Conservation (phyloP, 2,329 filamentous ascomycete species). For the Rutstroemia sp. region DNA sequence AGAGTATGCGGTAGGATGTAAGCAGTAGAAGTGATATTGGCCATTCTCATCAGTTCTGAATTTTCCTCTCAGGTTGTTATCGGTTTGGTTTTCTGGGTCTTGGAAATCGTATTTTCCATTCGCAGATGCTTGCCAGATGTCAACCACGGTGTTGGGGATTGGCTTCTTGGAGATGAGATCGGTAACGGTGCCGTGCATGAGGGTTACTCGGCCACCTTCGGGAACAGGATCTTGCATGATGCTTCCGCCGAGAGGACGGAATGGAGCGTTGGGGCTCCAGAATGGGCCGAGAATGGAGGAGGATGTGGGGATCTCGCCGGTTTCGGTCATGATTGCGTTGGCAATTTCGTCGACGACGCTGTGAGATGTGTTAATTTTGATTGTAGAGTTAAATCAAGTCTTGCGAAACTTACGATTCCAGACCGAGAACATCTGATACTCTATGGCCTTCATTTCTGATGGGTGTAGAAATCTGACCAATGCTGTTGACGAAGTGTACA, state of each 20-base stretch:
- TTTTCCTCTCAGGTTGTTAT: conserved; percentile 54
- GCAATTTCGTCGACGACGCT: conserved; percentile 53
- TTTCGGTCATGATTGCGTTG: conserved; percentile 19
- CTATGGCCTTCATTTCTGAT: conserved; percentile 68
- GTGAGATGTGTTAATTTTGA: not conserved
- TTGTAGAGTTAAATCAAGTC: not conserved
- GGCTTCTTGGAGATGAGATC: conserved; percentile 30
- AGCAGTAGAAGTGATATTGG: conserved; percentile 43
- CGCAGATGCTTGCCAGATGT: conserved; percentile 57
- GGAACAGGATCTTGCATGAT: conserved; percentile 46
- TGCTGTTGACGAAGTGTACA: conserved; percentile 67
- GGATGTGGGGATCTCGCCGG: conserved; percentile 29
- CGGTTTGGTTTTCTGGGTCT: conserved; percentile 49
- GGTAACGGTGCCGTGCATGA: conserved; percentile 50
- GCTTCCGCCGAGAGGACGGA: conserved; percentile 59
- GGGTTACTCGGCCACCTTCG: conserved; percentile 46
- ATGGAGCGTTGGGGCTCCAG: conserved; percentile 67
- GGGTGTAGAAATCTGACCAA: conserved; percentile 58
- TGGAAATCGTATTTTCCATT: conserved; percentile 54
- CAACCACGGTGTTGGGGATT: conserved; percentile 44
- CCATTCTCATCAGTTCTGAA: conserved; percentile 52
- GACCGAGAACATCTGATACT: conserved; percentile 64
- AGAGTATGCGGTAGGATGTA: conserved; percentile 37
- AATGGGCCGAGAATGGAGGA: conserved; percentile 81
- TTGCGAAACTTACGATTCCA: conserved; percentile 54